Percentiles rank a stretch among this genome's conserved stretches.
Evolutionary conservation across 2,329 filamentous ascomycete species (phyloP).

Genomic region (Knufia fluminis): DNA sequence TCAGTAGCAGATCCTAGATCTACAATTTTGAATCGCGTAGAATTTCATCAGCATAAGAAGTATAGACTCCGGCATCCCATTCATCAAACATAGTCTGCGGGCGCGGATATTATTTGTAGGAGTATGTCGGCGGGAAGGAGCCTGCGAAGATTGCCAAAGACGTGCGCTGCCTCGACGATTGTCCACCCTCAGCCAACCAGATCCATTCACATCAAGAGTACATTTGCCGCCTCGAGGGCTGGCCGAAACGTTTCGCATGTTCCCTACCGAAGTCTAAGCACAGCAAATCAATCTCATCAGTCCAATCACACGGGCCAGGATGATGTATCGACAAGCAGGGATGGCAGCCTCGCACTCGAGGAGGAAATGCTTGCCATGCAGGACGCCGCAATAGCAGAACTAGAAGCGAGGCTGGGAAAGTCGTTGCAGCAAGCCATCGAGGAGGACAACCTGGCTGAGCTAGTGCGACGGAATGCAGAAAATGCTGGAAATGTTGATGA

Average conservation of each 20-base stretch:
- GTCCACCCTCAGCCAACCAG: background rate
- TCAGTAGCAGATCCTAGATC: no score
- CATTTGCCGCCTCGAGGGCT: background rate
- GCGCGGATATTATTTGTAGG: no score
- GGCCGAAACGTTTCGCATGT: background rate
- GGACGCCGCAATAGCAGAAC: constrained; percentile 12
- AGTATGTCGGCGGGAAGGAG: constrained; percentile 5
- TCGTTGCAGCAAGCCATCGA: constrained; percentile 17
- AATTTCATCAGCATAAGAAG: background rate
- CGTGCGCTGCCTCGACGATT: background rate
- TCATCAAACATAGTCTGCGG: no score
- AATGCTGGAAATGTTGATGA: background rate
- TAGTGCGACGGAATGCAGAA: constrained; percentile 1
- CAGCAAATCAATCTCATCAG: background rate
- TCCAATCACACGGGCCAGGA: background rate
- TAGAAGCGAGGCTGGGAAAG: constrained; percentile 16
- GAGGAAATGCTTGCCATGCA: constrained; percentile 11
- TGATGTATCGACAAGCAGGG: background rate
- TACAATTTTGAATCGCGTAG: background rate
- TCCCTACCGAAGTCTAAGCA: background rate
- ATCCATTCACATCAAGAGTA: background rate
- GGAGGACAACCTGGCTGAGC: constrained; percentile 10
- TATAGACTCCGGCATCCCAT: background rate
- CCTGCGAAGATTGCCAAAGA: background rate
- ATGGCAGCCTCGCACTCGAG: constrained; percentile 1